Evolutionary conservation across 768 basidiomycete species (phyloP), one percentile per base, ranked within the genome.

Genomic region (Lentinula boryana): DNA sequence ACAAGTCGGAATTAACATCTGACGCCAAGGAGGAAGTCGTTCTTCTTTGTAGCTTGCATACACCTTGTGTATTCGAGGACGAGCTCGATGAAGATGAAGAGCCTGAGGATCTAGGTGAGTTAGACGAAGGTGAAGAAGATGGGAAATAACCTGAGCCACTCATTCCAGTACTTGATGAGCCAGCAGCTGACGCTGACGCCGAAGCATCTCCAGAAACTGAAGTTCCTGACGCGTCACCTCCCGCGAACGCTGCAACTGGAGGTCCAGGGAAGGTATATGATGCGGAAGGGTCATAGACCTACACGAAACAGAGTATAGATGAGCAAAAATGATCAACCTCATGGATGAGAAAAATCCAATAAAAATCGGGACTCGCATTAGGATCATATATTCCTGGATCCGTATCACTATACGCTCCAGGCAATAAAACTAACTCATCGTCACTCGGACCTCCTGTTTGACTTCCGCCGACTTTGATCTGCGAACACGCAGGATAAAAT

Each of bases 401-500:
- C 38, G 66, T 76, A 68, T 88, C 85, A 27, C 69, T 79, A 74
- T 93, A 93, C 16, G 82, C 89, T 23, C 90, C 90, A 1, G 91
- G 91, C 61, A 92, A 77, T 38, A 72, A 76, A 43, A 88, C 88
- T 36, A 84, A 82, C 53, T 86, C 82, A 62, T 67, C 71, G 4
- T 71, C 23, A 0, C 69, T 66, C 3, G 87, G 85, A 1, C 63
- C 69, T 13, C 81, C 85, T 1, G 77, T 78, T 49, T 78, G 78
- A 55, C 74, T 78, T 10, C 89, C 88, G 2, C 77, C 72, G 40
- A 92, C 70, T 41, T 68, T 73, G 63, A 88, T 68, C 71, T 86
- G 80, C 2, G 80, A 76, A 70, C 91, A 93, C 31, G 83, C 81
- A 0, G 88, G 85, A 69, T 93, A 93, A 72, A 91, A 93, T 72